A percentile compares a stretch with the other conserved stretches of the same genome.
Conservation (phyloP, 805 yeast species). For the Candida anglica region DNA sequence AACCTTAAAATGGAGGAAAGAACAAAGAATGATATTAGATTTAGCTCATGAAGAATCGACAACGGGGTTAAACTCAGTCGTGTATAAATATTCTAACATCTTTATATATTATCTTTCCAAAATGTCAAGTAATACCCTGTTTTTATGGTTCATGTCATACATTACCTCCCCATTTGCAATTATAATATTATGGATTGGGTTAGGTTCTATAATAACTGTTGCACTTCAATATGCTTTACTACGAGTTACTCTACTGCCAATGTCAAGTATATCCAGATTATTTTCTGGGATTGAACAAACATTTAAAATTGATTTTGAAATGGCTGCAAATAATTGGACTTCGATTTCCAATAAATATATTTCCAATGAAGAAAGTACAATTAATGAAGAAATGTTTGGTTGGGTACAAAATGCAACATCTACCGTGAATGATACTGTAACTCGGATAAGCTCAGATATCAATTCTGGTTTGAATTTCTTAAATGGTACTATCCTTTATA, state of each 20-base stretch:
- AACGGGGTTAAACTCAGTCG: background rate
- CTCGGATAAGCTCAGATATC: constrained; percentile 11
- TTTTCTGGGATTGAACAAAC: constrained; percentile 1
- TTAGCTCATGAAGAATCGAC: background rate
- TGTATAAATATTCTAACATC: background rate
- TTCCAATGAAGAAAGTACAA: constrained; percentile 37
- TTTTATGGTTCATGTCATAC: constrained; percentile 46
- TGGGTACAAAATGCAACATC: constrained; percentile 57
- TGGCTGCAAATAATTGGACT: constrained; percentile 6
- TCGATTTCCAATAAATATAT: constrained; percentile 51
- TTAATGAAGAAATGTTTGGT: constrained; percentile 67
- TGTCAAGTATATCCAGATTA: too few species aligned
- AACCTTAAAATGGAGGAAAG: constrained; percentile 40
- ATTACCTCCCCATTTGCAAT: constrained; percentile 51
- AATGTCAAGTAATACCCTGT: constrained; percentile 4
- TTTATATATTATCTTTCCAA: background rate
- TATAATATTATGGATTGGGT: constrained; percentile 47
- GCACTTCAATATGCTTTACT: constrained; percentile 52
- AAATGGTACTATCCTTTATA: constrained; percentile 47
- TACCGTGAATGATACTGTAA: constrained; percentile 54
- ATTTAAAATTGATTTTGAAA: background rate
- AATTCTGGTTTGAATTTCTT: background rate
- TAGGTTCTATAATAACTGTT: constrained; percentile 54
- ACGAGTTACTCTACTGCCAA: constrained; percentile 16
- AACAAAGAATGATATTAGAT: background rate